These are phyloP conservation scores for Viridothelium virens DNA, from an alignment of 495 filamentous ascomycete genomes.

Conservation along the genomic window DNA sequence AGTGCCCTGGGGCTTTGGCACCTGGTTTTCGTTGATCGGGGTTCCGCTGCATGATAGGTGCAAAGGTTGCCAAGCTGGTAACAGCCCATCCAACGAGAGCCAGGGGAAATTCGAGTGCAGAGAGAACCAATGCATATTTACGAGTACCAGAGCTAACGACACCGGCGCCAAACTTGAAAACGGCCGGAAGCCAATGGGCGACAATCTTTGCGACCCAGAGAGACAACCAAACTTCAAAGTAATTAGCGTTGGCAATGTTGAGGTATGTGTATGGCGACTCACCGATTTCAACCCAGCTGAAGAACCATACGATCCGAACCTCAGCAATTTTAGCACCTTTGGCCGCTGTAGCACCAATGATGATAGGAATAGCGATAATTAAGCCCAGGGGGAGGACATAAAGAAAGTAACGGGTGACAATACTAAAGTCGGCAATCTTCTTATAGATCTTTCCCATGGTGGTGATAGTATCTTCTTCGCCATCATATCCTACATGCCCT, in stretches of 20 bases:
- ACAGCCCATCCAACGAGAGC: conserved; percentile 83
- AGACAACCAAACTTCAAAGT: conserved; percentile 56
- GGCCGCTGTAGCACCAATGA: conserved; percentile 56
- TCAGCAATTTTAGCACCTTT: conserved; percentile 50
- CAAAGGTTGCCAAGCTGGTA: conserved; percentile 70
- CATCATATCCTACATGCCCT: conserved; percentile 41
- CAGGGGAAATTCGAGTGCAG: conserved; percentile 72
- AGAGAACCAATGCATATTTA: conserved; percentile 82
- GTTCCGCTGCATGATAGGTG: conserved; percentile 52
- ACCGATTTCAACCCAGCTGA: conserved; percentile 77
- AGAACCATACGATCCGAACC: conserved; percentile 69
- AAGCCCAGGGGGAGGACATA: conserved; percentile 75
- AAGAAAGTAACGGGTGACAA: conserved; percentile 79
- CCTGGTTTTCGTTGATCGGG: conserved; percentile 24
- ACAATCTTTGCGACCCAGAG: conserved; percentile 83
- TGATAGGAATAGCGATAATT: conserved; percentile 71
- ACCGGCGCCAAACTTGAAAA: conserved; percentile 83
- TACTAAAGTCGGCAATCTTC: conserved; percentile 74
- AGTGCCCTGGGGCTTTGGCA: conserved; percentile 31
- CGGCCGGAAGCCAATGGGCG: conserved; percentile 63
- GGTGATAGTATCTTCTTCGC: conserved; percentile 58
- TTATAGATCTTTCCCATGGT: conserved; percentile 81
- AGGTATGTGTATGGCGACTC: conserved; percentile 10
- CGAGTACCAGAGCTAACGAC: conserved; percentile 85
- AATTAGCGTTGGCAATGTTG: background rate